A percentile compares a stretch with the other conserved stretches of the same genome.
Evolutionary conservation across 495 filamentous ascomycete species (phyloP).

Genomic region (Xylaria telfairii): DNA sequence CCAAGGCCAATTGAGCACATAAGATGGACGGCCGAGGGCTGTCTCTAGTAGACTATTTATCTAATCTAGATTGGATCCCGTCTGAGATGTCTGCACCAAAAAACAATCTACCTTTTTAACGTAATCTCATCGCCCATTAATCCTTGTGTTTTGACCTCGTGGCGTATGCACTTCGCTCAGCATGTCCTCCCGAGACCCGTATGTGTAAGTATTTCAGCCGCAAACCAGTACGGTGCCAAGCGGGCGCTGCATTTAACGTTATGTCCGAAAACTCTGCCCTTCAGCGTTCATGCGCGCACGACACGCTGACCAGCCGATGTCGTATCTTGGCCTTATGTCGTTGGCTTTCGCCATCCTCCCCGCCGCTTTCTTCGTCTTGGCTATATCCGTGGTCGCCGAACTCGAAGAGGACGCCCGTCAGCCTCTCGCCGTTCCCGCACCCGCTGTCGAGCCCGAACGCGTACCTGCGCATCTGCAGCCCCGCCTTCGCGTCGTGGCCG

Average conservation of each 20-base stretch:
- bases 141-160: not conserved
- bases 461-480: slow-evolving; percentile 68
- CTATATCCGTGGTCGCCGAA: not conserved
- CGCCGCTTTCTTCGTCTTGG: slow-evolving; percentile 18
- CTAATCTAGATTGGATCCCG: slow-evolving; percentile 5
- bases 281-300: slow-evolving; percentile 14
- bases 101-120: not conserved
- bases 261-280: too few species aligned
- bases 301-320: slow-evolving; percentile 37
- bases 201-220: not conserved
- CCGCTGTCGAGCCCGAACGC: slow-evolving; percentile 85
- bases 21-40: not conserved
- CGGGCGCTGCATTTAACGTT: too few species aligned
- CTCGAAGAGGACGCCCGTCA: slow-evolving; percentile 81
- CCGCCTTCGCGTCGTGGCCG: slow-evolving; percentile 80
- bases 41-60: slow-evolving; percentile 11
- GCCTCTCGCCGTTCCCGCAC: slow-evolving; percentile 73
- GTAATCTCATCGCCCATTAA: not conserved
- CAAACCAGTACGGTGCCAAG: not conserved
- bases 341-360: slow-evolving; percentile 16
- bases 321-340: slow-evolving; percentile 14
- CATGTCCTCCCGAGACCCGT: not conserved
- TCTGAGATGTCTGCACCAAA: not conserved
- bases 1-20: not conserved
- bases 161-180: not conserved